Percentiles rank a stretch among this genome's conserved stretches.
These are phyloP conservation scores for Ophiocordyceps unilateralis DNA, from an alignment of 2,329 filamentous ascomycete genomes.

Conservation along the genomic window DNA sequence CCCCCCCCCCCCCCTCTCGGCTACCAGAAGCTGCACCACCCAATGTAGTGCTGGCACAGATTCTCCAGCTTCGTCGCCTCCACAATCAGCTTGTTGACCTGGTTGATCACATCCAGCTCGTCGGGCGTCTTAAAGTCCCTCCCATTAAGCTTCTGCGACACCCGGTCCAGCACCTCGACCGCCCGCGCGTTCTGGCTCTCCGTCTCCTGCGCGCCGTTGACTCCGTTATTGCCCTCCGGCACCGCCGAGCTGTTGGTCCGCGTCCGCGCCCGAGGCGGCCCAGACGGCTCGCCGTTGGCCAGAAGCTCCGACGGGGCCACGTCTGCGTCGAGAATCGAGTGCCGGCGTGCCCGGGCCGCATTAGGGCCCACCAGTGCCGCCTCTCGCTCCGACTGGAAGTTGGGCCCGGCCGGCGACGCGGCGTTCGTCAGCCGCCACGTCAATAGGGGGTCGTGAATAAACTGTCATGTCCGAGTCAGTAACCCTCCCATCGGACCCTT, in stretches of 20 bases:
- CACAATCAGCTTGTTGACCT: slow-evolving; percentile 87
- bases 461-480: slow-evolving; percentile 32
- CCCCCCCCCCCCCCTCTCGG: too few relatives aligned
- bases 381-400: slow-evolving; percentile 46
- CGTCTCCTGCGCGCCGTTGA: slow-evolving; percentile 27
- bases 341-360: slow-evolving; percentile 38
- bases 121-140: slow-evolving; percentile 76
- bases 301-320: slow-evolving; percentile 42
- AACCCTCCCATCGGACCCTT: too few relatives aligned
- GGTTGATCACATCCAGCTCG: slow-evolving; percentile 68
- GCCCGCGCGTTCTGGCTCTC: slow-evolving; percentile 91
- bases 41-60: slow-evolving; percentile 95
- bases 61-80: slow-evolving; percentile 97
- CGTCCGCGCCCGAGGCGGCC: slow-evolving; percentile 34
- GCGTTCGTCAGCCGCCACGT: slow-evolving; percentile 76
- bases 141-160: slow-evolving; percentile 91
- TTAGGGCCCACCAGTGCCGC: slow-evolving; percentile 29
- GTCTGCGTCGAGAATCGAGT: slow-evolving; percentile 51
- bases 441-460: slow-evolving; percentile 97
- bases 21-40: slow-evolving; percentile 97
- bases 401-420: slow-evolving; percentile 45
- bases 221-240: slow-evolving; percentile 14
- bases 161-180: slow-evolving; percentile 75
- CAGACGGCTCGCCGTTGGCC: slow-evolving; percentile 25
- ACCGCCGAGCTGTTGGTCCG: slow-evolving; percentile 41